Evolutionary conservation across 495 filamentous ascomycete genomes (phyloP).

Genomic region (Neurospora hispaniola): DNA sequence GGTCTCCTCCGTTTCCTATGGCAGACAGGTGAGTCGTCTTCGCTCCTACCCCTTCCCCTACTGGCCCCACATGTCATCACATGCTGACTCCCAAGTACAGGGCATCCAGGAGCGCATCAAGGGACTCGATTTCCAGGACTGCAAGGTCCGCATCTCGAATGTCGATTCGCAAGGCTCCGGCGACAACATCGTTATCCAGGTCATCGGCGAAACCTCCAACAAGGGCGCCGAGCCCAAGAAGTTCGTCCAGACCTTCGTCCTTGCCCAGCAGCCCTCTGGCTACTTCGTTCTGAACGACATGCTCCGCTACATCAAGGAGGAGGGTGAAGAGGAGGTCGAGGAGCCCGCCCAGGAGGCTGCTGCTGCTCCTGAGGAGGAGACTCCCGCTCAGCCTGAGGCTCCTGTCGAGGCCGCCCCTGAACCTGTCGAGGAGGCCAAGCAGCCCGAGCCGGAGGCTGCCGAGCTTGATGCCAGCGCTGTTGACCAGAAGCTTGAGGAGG

Average conservation of each 20-base stretch:
- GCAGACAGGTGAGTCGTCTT: conserved; percentile 58
- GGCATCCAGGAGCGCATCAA: conserved; percentile 90
- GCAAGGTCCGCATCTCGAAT: conserved; percentile 96
- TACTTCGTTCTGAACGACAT: conserved; percentile 99
- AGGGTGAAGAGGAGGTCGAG: conserved; percentile 48
- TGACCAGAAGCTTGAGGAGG: conserved; percentile 42
- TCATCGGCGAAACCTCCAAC: conserved; percentile 96
- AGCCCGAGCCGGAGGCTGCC: conserved; percentile 35
- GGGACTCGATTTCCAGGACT: conserved; percentile 86
- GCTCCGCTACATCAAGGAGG: conserved; percentile 82
- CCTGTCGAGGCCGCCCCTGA: conserved; percentile 33
- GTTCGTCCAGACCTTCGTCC: conserved; percentile 96
- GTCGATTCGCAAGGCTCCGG: conserved; percentile 92
- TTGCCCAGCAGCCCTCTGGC: conserved; percentile 90
- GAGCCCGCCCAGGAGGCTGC: conserved; percentile 29
- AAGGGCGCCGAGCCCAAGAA: conserved; percentile 82
- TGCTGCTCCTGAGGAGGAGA: conserved; percentile 33
- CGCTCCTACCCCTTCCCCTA: background rate
- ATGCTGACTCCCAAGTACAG: conserved; percentile 34
- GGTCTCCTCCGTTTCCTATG: conserved; percentile 68
- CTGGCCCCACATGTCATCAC: background rate
- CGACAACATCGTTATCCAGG: conserved; percentile 88
- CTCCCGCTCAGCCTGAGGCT: conserved; percentile 19
- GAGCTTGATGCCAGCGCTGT: conserved; percentile 37
- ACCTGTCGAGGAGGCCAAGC: conserved; percentile 34